A percentile compares a stretch with the other conserved stretches of the same genome.
phyloP scores from a whole-genome alignment of 1,284 basidiomycete genomes.

The Moesziomyces parantarcticus region DNA sequence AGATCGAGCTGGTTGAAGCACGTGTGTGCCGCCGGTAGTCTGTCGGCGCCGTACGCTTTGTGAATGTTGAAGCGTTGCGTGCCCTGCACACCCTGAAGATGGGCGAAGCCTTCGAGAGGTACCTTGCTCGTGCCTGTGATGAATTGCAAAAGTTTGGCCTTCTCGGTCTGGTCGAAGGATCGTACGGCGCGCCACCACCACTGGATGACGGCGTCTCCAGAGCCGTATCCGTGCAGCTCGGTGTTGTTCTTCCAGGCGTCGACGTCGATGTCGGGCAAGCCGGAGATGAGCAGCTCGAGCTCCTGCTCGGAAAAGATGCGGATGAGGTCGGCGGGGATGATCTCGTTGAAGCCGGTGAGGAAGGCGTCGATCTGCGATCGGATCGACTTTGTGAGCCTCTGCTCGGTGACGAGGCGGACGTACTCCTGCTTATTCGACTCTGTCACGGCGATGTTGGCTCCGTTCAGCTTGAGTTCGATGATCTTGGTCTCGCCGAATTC shows the following conservation, averaged over 20 bases:
- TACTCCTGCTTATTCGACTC: constrained; percentile 97
- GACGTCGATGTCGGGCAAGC: constrained; percentile 97
- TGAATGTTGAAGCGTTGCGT: constrained; percentile 97
- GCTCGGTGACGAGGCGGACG: constrained; percentile 88
- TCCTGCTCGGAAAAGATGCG: constrained; percentile 93
- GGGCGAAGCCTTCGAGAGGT: constrained; percentile 90
- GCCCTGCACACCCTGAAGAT: constrained; percentile 92
- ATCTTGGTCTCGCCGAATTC: constrained; percentile 71
- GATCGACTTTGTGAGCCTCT: constrained; percentile 92
- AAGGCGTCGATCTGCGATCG: constrained; percentile 76
- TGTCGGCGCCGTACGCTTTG: constrained; percentile 86
- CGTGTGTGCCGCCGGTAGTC: constrained; percentile 89
- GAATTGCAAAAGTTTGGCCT: constrained; percentile 88
- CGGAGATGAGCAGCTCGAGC: constrained; percentile 95
- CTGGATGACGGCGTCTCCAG: constrained; percentile 87
- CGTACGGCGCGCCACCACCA: constrained; percentile 99
- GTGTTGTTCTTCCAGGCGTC: constrained; percentile 97
- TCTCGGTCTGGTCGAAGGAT: constrained; percentile 95
- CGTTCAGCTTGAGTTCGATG: constrained; percentile 64
- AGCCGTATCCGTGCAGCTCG: constrained; percentile 82
- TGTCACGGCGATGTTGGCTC: constrained; percentile 60
- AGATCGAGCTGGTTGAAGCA: constrained; percentile 72
- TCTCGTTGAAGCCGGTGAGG: constrained; percentile 92
- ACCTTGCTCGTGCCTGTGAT: constrained; percentile 92
- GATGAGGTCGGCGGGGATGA: constrained; percentile 76